Conservation (phyloP, 768 basidiomycete species). For the Leccinum pellstonianum region DNA sequence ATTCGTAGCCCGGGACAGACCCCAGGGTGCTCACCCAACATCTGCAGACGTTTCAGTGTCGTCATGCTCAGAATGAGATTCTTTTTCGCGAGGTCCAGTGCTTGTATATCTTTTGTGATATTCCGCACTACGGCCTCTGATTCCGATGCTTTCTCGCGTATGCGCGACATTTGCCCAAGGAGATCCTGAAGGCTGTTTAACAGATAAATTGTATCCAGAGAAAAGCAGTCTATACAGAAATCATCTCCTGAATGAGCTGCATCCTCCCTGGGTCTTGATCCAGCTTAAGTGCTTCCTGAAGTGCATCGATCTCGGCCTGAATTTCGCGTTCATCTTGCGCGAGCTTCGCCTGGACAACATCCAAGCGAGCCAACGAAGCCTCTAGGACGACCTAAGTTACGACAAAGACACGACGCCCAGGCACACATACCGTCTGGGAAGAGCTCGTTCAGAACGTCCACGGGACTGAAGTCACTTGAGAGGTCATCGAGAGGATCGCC, state of each 20-base stretch:
- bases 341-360: slow-evolving; percentile 66
- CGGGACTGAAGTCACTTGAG: slow-evolving; percentile 54
- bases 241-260: slow-evolving; percentile 93
- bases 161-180: slow-evolving; percentile 91
- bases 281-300: slow-evolving; percentile 63
- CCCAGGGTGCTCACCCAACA: slow-evolving; percentile 70
- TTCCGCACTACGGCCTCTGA: slow-evolving; percentile 94
- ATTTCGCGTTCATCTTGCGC: slow-evolving; percentile 67
- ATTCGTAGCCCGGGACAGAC: neutral
- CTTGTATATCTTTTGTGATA: slow-evolving; percentile 96
- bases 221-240: slow-evolving; percentile 59
- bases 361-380: slow-evolving; percentile 68
- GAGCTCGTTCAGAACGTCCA: slow-evolving; percentile 54
- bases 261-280: slow-evolving; percentile 89
- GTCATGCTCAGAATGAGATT: slow-evolving; percentile 91
- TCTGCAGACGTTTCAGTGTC: slow-evolving; percentile 83
- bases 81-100: slow-evolving; percentile 89
- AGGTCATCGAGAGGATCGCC: slow-evolving; percentile 59
- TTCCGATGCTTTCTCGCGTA: slow-evolving; percentile 95
- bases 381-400: slow-evolving; percentile 45
- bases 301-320: slow-evolving; percentile 65
- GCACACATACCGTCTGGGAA: slow-evolving; percentile 72
- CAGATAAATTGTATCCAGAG: neutral
- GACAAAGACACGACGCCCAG: neutral
- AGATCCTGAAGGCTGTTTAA: slow-evolving; percentile 61